phyloP scores from a whole-genome alignment of 345 rosid genomes.

The Cardamine resedifolia region DNA sequence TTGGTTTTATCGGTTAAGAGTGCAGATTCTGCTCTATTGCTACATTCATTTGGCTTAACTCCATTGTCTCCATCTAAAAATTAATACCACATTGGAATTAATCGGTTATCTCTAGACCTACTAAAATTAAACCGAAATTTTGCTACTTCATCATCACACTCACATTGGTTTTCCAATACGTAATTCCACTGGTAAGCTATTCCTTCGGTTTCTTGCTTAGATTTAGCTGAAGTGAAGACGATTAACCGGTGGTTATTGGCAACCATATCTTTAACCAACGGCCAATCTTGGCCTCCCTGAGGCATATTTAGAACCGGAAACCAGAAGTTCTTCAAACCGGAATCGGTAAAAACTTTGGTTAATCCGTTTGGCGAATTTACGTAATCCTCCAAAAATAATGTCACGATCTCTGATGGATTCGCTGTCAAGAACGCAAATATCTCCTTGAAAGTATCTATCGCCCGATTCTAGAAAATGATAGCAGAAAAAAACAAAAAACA shows the following conservation, averaged over 20 bases:
- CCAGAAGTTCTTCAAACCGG: constrained; percentile 60
- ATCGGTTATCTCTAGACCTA: constrained; percentile 8
- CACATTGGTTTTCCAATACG: constrained; percentile 57
- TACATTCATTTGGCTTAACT: constrained; percentile 36
- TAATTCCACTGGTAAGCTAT: constrained; percentile 70
- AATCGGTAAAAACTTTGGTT: constrained; percentile 49
- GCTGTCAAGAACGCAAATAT: constrained; percentile 48
- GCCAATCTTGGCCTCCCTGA: constrained; percentile 53
- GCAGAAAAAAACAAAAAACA: not conserved
- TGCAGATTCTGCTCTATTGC: constrained; percentile 48
- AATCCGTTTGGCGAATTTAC: constrained; percentile 51
- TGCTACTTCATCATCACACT: constrained; percentile 2
- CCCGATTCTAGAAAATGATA: constrained; percentile 41
- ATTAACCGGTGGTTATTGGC: constrained; percentile 49
- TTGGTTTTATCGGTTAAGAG: constrained; percentile 47
- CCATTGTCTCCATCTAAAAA: constrained; percentile 49
- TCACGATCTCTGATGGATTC: constrained; percentile 56
- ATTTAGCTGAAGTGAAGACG: constrained; percentile 50
- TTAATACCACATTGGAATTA: constrained; percentile 7
- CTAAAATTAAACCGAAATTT: not conserved
- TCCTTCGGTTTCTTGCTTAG: constrained; percentile 52
- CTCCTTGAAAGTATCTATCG: constrained; percentile 49
- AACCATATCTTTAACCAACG: constrained; percentile 50
- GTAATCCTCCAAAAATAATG: constrained; percentile 58
- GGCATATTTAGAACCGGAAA: constrained; percentile 56